These are phyloP conservation scores for Globisporangium echinulatum DNA, from an alignment of 352 stramenopile species.

Conservation along the genomic window DNA sequence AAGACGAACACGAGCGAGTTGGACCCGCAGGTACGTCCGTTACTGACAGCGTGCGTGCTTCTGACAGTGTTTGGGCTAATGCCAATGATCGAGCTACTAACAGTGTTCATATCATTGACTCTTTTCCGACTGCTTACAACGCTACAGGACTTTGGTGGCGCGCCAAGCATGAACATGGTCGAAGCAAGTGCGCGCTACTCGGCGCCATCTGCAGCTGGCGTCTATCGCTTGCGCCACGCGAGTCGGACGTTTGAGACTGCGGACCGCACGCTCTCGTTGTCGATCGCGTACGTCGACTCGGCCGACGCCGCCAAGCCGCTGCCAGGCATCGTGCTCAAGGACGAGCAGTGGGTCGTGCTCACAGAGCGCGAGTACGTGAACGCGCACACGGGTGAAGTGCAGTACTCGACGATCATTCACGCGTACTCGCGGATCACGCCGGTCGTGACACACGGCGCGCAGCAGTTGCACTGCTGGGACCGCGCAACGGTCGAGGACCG, in stretches of 20 bases:
- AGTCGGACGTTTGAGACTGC: background rate
- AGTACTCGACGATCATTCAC: background rate
- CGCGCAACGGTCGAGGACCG: background rate
- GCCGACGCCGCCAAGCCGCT: background rate
- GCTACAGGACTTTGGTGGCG: too few relatives aligned
- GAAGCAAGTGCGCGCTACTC: background rate
- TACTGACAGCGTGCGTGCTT: background rate
- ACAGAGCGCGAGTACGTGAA: background rate
- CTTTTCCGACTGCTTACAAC: too few relatives aligned
- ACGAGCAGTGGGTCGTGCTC: constrained; percentile 1
- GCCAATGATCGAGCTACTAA: too few relatives aligned
- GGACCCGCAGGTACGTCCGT: background rate
- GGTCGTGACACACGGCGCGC: background rate
- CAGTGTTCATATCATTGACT: too few relatives aligned
- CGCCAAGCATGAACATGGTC: background rate
- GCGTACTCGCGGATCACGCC: background rate
- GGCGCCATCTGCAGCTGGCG: background rate
- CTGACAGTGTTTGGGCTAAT: too few relatives aligned
- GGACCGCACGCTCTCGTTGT: background rate
- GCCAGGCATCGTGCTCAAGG: background rate
- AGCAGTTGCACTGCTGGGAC: background rate
- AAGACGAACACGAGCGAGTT: background rate
- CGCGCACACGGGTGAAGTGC: background rate
- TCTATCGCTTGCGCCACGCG: background rate
- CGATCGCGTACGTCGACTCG: background rate